These are phyloP conservation scores for Paspalum vaginatum DNA, from an alignment of 176 grass and related monocot species.

Conservation along the genomic window DNA sequence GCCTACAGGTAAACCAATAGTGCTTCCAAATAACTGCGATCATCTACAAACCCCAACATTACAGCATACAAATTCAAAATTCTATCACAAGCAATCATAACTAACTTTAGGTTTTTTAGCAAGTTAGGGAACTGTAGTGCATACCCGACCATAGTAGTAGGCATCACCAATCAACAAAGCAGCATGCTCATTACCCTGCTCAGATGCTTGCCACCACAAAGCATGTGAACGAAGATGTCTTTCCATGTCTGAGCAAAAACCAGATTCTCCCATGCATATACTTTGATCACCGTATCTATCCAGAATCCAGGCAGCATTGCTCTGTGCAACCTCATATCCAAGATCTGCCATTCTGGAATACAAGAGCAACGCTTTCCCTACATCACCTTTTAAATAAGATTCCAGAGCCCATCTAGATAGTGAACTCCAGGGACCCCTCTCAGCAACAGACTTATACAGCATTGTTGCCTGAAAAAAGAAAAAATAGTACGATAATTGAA, in stretches of 20 bases:
- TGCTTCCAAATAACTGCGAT: background rate
- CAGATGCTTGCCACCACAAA: constrained; percentile 99
- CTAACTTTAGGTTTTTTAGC: constrained; percentile 11
- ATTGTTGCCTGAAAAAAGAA: constrained; percentile 71
- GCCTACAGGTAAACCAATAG: constrained; percentile 18
- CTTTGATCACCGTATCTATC: constrained; percentile 85
- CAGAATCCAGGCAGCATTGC: constrained; percentile 99
- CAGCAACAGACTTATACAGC: constrained; percentile 94
- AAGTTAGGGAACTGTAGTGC: constrained; percentile 36
- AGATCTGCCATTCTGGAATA: constrained; percentile 99
- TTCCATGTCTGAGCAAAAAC: constrained; percentile 89
- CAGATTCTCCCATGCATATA: constrained; percentile 96
- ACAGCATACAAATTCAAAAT: background rate
- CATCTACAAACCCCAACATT: background rate
- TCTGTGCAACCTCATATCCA: constrained; percentile 97
- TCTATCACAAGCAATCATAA: background rate
- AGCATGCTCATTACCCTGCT: constrained; percentile 99
- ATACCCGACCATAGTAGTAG: constrained; percentile 98
- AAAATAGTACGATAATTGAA: constrained; percentile 9
- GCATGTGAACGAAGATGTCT: constrained; percentile 89
- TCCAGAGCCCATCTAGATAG: constrained; percentile 95
- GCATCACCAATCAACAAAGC: constrained; percentile 98
- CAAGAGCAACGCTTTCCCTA: constrained; percentile 89
- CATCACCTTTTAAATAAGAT: constrained; percentile 95
- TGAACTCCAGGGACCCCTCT: constrained; percentile 96